phyloP scores from a whole-genome alignment of 164 flowering plant species.

The Cinnamomum micranthum region DNA sequence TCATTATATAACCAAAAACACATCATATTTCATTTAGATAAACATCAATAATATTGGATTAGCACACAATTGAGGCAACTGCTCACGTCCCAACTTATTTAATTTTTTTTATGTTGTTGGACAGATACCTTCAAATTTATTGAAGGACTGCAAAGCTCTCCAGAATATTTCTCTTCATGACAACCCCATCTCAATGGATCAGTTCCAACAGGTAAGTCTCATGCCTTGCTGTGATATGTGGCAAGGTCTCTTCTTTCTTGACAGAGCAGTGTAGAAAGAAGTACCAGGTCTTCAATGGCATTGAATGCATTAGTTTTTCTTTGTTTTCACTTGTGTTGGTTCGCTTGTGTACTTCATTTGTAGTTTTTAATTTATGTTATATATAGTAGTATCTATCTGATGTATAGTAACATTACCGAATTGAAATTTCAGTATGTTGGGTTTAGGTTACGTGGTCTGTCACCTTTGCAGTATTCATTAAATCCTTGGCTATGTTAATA shows the following conservation, averaged over 20 bases:
- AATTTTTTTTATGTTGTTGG: slow-evolving; percentile 12
- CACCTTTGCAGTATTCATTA: background rate
- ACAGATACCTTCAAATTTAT: slow-evolving; percentile 70
- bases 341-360: background rate
- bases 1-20: background rate
- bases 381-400: background rate
- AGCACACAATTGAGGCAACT: too few species aligned
- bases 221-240: background rate
- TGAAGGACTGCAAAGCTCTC: slow-evolving; percentile 81
- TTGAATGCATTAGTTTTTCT: background rate
- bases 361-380: too few species aligned
- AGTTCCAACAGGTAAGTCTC: slow-evolving; percentile 70
- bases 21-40: too few species aligned
- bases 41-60: too few species aligned
- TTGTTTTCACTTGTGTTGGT: background rate
- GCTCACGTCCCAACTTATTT: background rate
- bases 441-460: background rate
- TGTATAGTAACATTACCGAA: background rate
- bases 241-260: background rate
- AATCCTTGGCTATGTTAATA: background rate
- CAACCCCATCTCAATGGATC: slow-evolving; percentile 91
- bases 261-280: too few species aligned
- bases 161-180: slow-evolving; percentile 85
- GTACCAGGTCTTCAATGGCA: too few species aligned
- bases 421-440: background rate